Percentiles rank a stretch among this genome's conserved stretches.
Conservation (phyloP, 176 grass and related monocot species). For the Zoysia japonica region DNA sequence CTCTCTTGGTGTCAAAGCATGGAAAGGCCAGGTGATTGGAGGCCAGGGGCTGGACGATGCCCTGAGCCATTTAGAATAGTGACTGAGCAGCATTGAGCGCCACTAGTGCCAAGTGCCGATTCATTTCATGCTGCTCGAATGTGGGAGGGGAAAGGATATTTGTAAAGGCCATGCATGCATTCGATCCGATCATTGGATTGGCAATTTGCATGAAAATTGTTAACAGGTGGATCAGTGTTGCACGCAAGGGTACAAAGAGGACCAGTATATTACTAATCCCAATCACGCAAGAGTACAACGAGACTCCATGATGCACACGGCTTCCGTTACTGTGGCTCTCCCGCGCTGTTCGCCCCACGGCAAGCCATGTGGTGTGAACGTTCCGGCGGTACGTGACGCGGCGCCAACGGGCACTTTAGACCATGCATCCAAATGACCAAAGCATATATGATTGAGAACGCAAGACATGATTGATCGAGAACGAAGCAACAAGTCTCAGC, state of each 20-base stretch:
- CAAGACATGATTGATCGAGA: background rate
- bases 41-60: background rate
- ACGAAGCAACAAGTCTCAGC: background rate
- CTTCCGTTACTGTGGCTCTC: background rate
- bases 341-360: background rate
- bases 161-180: background rate
- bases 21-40: background rate
- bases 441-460: no score
- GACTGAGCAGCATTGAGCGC: background rate
- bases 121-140: no score
- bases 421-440: background rate
- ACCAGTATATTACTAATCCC: no score
- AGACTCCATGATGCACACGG: no score
- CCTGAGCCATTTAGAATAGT: background rate
- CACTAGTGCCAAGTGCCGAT: no score
- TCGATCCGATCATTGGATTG: background rate
- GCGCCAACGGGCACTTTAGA: background rate
- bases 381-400: no score
- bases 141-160: no score
- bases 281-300: no score
- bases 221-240: no score
- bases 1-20: conserved; percentile 21
- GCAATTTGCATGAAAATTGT: background rate
- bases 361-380: conserved; percentile 28
- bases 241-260: no score